Percentiles rank a stretch among this genome's conserved stretches.
phyloP scores from a whole-genome alignment of 805 yeast species.

The Starmerella bacillaris region DNA sequence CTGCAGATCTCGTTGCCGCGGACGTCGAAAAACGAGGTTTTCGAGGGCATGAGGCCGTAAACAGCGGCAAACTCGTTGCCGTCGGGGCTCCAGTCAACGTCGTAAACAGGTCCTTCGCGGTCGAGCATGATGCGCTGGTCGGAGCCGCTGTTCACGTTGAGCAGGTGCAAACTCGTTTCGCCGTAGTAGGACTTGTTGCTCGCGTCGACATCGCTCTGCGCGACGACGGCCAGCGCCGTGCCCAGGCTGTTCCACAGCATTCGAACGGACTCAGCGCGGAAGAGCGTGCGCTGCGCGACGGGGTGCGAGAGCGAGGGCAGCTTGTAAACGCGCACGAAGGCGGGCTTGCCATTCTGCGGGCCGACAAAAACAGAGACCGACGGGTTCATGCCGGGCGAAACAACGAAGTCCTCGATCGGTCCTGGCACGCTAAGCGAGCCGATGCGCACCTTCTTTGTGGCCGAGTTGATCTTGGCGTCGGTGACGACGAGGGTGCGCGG shows the following conservation, averaged over 20 bases:
- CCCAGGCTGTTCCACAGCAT: constrained; percentile 90
- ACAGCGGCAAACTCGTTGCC: constrained; percentile 94
- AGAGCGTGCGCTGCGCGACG: constrained; percentile 69
- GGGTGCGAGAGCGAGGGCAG: constrained; percentile 61
- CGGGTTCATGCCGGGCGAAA: constrained; percentile 79
- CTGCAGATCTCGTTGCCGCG: constrained; percentile 76
- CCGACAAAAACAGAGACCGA: constrained; percentile 82
- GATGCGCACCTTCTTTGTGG: constrained; percentile 28
- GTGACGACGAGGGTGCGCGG: constrained; percentile 44
- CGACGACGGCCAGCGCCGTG: constrained; percentile 80
- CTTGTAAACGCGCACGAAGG: constrained; percentile 66
- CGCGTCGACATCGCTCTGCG: constrained; percentile 89
- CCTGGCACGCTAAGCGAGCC: constrained; percentile 37
- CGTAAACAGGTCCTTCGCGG: constrained; percentile 94
- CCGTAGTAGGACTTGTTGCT: constrained; percentile 92
- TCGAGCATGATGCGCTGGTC: constrained; percentile 76
- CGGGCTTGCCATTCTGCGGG: constrained; percentile 75
- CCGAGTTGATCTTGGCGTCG: constrained; percentile 29
- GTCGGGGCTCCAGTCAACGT: constrained; percentile 91
- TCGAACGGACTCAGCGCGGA: constrained; percentile 87
- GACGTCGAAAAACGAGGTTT: constrained; percentile 83
- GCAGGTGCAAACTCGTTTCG: constrained; percentile 74
- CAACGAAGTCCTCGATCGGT: constrained; percentile 41
- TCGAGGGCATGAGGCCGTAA: constrained; percentile 95
- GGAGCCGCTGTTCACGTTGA: constrained; percentile 68